Evolutionary conservation across 345 rosid species (phyloP).

Genomic region (Populus alba): DNA sequence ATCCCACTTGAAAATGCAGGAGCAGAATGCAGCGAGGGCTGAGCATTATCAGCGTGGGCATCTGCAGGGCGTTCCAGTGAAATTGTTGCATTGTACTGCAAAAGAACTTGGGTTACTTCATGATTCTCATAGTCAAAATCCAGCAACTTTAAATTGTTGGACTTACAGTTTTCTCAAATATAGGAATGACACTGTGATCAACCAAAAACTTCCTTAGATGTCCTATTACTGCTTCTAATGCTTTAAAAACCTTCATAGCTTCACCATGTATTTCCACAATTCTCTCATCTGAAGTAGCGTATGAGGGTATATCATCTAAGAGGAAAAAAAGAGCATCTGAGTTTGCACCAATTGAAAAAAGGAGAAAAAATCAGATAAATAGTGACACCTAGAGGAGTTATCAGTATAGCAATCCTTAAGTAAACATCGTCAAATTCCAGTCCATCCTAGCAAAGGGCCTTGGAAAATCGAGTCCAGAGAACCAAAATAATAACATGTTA

Average conservation of each 20-base stretch:
- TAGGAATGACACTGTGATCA: constrained; percentile 35
- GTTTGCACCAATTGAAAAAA: background rate
- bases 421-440: too few relatives aligned
- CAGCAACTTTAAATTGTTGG: background rate
- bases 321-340: background rate
- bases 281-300: constrained; percentile 38
- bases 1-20: constrained; percentile 24
- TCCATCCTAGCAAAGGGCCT: background rate
- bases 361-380: background rate
- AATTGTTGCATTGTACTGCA: constrained; percentile 29
- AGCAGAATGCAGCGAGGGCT: constrained; percentile 13
- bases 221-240: constrained; percentile 35
- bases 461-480: background rate
- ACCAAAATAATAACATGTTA: background rate
- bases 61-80: constrained; percentile 33
- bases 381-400: background rate
- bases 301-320: constrained; percentile 33
- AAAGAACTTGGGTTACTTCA: constrained; percentile 4
- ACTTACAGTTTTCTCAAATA: constrained; percentile 43
- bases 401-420: background rate
- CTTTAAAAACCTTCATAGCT: constrained; percentile 27
- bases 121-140: background rate
- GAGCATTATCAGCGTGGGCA: constrained; percentile 20
- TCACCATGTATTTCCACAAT: constrained; percentile 38
- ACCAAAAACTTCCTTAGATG: constrained; percentile 41